Evolutionary conservation across 495 filamentous ascomycete genomes (phyloP), one percentile per base, ranked within the genome.

Genomic region (Lasiosphaeria ovina): DNA sequence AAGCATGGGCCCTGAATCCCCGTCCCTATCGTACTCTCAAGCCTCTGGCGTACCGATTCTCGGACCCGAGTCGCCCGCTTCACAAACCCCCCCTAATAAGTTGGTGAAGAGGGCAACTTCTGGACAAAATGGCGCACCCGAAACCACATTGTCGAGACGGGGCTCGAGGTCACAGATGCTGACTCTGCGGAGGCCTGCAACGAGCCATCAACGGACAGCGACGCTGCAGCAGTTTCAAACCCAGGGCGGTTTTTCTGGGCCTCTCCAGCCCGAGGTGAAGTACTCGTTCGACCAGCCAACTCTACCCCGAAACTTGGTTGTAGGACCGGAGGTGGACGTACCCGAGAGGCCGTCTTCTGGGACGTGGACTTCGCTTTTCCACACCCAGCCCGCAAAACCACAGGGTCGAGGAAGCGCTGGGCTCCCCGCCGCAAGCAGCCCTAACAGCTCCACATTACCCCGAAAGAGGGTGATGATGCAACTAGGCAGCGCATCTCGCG

Each of bases 51-150:
- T 83, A 48, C 87, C 89, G 42, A 89, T 89, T 34, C 68, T 89
- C 33, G 62, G 62, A 66, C 79, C 14, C 64, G 69, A 40, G 42
- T 62, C 49, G 62, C 69, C 55, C 72, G 80, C 11, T 55, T 72
- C 12, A 72, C 76, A 82, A 59, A 69, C 81, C 60, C 66, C 80
- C 44, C 86, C 89, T 14, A 97, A 97, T 74, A 97, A 95, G 74
- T 77, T 97, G 32, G 87, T 97, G 35, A 98, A 97, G 76, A 86
- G 93, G 57, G 79, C 85, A 49, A 79, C 85, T 11, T 89, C 92
- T 16, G 62, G 68, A 17, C 70, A 72, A 49, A 79, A 86, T 36
- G 79, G 81, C 59, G 77, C 59, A 69, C 70, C 74, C 76, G 60
- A 70, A 62, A 45, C 57, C 55, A 56, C 62, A 54, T 34, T 60